phyloP scores from a whole-genome alignment of 2,329 filamentous ascomycete species.

The Arachnomyces sp. region DNA sequence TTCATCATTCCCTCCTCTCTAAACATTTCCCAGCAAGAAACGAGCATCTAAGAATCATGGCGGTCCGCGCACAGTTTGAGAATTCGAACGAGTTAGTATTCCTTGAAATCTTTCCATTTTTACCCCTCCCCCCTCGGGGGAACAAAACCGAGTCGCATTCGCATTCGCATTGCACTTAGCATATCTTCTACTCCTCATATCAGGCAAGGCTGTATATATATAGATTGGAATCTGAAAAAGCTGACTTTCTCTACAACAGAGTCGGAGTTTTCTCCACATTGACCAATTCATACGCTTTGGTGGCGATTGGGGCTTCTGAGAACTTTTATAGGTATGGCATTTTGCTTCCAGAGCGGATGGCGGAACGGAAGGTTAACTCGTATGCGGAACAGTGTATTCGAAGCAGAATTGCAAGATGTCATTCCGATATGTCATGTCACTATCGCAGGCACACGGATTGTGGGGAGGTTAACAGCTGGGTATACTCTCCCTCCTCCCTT shows the following conservation, averaged over 20 bases:
- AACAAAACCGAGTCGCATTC: too few relatives aligned
- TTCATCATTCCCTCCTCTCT: neutral
- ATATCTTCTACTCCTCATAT: too few relatives aligned
- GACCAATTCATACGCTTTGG: constrained; percentile 93
- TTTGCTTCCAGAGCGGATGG: constrained; percentile 1
- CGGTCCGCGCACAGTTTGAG: constrained; percentile 44
- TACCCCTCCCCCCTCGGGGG: too few relatives aligned
- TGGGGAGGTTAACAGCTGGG: constrained; percentile 91
- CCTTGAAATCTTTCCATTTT: neutral
- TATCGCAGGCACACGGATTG: constrained; percentile 92
- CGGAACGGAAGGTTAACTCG: constrained; percentile 6
- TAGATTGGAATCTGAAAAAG: neutral
- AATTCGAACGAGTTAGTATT: constrained; percentile 43
- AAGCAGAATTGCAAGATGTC: constrained; percentile 93
- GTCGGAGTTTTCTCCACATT: constrained; percentile 95
- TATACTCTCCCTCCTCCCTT: constrained; percentile 34
- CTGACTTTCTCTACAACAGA: constrained; percentile 41
- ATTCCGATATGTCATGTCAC: constrained; percentile 96
- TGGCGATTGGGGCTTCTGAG: constrained; percentile 89
- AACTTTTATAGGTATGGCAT: constrained; percentile 82
- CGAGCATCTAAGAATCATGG: constrained; percentile 29
- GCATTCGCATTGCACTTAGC: too few relatives aligned
- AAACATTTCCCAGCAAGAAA: neutral
- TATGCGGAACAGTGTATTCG: constrained; percentile 64
- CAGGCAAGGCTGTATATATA: neutral